A percentile compares a stretch with the other conserved stretches of the same genome.
Evolutionary conservation across 805 yeast species (phyloP).

Genomic region (Lachancea thermotolerans): DNA sequence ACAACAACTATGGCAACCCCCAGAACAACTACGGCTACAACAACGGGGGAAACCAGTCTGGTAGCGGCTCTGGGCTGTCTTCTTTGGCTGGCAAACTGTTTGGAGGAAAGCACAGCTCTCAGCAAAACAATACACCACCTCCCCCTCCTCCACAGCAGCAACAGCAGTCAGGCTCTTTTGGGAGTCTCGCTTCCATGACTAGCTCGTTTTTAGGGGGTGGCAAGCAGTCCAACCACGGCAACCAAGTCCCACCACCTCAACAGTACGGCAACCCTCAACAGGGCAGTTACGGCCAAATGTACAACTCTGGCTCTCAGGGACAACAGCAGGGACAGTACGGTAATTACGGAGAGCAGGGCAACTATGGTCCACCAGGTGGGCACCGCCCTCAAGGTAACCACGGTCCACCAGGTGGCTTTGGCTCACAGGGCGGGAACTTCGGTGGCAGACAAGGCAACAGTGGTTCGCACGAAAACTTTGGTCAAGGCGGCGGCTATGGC

Average conservation of each 20-base stretch:
- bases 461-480: not conserved
- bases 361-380: not conserved
- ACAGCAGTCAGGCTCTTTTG: slow-evolving; percentile 13
- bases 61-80: slow-evolving; percentile 18
- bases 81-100: slow-evolving; percentile 25
- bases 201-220: slow-evolving; percentile 8
- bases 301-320: not conserved
- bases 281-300: not conserved
- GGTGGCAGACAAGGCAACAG: slow-evolving; percentile 1
- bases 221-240: slow-evolving; percentile 3
- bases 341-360: slow-evolving; percentile 1
- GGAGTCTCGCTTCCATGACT: slow-evolving; percentile 16
- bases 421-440: not conserved
- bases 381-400: not conserved
- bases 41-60: not conserved
- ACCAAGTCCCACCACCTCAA: not conserved
- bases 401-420: slow-evolving; percentile 1
- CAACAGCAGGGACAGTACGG: not conserved
- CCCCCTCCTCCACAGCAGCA: not conserved
- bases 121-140: slow-evolving; percentile 1
- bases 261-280: not conserved
- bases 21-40: slow-evolving; percentile 1
- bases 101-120: slow-evolving; percentile 11
- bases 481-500: not conserved
- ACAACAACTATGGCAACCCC: not conserved